A percentile compares a stretch with the other conserved stretches of the same genome.
These are phyloP conservation scores for Priceomyces fermenticarens DNA, from an alignment of 805 yeast species.

Conservation along the genomic window DNA sequence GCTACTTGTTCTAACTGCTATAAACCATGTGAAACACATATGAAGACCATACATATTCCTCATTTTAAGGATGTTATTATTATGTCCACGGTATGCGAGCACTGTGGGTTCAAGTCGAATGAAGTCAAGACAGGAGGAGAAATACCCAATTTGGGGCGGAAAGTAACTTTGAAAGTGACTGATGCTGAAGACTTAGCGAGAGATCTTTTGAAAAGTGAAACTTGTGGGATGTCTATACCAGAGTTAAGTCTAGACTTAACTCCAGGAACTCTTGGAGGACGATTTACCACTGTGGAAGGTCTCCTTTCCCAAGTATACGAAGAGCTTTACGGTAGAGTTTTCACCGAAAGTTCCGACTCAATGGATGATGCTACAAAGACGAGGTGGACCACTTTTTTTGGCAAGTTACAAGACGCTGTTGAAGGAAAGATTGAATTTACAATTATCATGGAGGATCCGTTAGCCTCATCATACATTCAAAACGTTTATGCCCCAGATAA, in stretches of 20 bases:
- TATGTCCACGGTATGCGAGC: slow-evolving; percentile 90
- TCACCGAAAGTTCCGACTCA: slow-evolving; percentile 83
- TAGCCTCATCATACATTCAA: slow-evolving; percentile 93
- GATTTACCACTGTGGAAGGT: slow-evolving; percentile 97
- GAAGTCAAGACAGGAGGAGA: slow-evolving; percentile 99
- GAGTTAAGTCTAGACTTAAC: slow-evolving; percentile 87
- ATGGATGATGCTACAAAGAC: slow-evolving; percentile 75
- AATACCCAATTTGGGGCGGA: slow-evolving; percentile 81
- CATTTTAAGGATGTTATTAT: slow-evolving; percentile 96
- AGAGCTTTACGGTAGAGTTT: slow-evolving; percentile 82
- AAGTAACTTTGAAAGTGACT: slow-evolving; percentile 67
- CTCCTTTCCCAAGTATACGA: slow-evolving; percentile 83
- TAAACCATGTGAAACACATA: slow-evolving; percentile 82
- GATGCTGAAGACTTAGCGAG: slow-evolving; percentile 93
- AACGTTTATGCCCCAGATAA: slow-evolving; percentile 98
- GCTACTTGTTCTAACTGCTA: slow-evolving; percentile 93
- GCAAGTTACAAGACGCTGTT: slow-evolving; percentile 69
- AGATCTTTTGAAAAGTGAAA: slow-evolving; percentile 91
- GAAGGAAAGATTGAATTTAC: slow-evolving; percentile 84
- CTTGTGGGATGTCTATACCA: slow-evolving; percentile 82
- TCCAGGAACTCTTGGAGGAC: slow-evolving; percentile 96
- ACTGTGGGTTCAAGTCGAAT: slow-evolving; percentile 93
- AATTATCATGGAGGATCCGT: slow-evolving; percentile 86
- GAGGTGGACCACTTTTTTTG: slow-evolving; percentile 84
- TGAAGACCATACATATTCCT: slow-evolving; percentile 96